Evolutionary conservation across 495 filamentous ascomycete species (phyloP).

Genomic region (Talaromyces ruber): DNA sequence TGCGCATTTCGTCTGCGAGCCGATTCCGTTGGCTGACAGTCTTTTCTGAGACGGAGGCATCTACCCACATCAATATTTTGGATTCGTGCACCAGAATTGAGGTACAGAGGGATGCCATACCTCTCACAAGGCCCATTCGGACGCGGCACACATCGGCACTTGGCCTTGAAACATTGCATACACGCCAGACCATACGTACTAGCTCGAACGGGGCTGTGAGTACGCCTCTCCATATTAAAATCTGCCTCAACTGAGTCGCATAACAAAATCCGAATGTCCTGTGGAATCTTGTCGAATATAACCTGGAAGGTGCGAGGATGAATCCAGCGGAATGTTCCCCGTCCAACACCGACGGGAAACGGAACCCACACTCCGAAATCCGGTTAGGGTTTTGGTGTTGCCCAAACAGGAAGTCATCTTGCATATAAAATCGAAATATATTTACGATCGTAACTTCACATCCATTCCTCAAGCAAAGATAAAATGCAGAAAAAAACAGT

Average conservation of each 20-base stretch:
- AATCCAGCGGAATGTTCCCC: not conserved
- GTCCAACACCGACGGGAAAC: not conserved
- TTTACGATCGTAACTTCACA: not conserved
- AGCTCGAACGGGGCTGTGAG: not conserved
- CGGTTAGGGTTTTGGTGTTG: not conserved
- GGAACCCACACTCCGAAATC: not conserved
- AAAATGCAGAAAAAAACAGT: conserved; percentile 10
- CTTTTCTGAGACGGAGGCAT: conserved; percentile 35
- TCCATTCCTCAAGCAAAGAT: not conserved
- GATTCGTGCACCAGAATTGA: not conserved
- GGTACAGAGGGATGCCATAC: not conserved
- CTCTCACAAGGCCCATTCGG: conserved; percentile 15
- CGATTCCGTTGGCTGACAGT: conserved; percentile 26
- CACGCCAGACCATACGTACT: conserved; percentile 21
- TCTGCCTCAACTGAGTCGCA: not conserved
- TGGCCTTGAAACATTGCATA: conserved; percentile 22
- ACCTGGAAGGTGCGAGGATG: not conserved
- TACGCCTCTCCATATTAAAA: not conserved
- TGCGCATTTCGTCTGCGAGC: conserved; percentile 20
- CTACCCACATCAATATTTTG: conserved; percentile 15
- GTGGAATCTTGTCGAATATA: not conserved
- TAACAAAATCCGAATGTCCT: not conserved
- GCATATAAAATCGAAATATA: not conserved
- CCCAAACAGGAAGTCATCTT: not conserved
- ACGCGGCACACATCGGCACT: conserved; percentile 20